Percentiles rank a stretch among this genome's conserved stretches.
phyloP scores from a whole-genome alignment of 257 asterid genomes.

The Capsicum chinense region DNA sequence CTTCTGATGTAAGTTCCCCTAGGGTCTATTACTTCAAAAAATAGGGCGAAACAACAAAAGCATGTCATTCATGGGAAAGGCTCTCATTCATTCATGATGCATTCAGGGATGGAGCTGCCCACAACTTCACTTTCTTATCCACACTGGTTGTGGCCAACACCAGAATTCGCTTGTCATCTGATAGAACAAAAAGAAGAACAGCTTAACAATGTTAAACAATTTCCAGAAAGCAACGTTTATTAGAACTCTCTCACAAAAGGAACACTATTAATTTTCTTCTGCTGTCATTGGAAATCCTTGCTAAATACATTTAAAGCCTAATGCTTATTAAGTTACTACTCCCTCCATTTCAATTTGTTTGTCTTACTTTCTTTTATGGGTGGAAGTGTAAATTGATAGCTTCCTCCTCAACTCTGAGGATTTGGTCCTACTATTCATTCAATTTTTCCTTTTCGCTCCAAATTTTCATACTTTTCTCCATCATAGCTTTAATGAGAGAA shows the following conservation, averaged over 20 bases:
- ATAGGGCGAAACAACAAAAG: neutral
- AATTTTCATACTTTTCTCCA: neutral
- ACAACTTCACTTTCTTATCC: constrained; percentile 92
- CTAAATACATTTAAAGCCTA: neutral
- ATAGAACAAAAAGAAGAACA: neutral
- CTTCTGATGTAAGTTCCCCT: neutral
- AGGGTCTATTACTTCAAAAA: neutral
- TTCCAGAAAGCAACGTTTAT: neutral
- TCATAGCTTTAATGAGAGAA: constrained; percentile 10
- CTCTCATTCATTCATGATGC: constrained; percentile 26
- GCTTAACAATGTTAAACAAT: neutral
- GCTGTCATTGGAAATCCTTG: neutral
- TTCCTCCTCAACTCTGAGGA: neutral
- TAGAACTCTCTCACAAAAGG: neutral
- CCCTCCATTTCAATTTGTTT: neutral
- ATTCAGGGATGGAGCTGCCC: constrained; percentile 70
- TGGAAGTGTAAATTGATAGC: neutral
- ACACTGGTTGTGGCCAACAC: constrained; percentile 78
- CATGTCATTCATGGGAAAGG: neutral
- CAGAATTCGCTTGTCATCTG: constrained; percentile 59
- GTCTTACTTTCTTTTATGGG: neutral
- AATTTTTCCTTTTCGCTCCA: neutral
- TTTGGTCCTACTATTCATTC: neutral
- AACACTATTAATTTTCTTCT: neutral
- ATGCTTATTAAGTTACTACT: neutral